These are phyloP conservation scores for Globisporangium okanoganense DNA, from an alignment of 352 stramenopile species.

Conservation along the genomic window DNA sequence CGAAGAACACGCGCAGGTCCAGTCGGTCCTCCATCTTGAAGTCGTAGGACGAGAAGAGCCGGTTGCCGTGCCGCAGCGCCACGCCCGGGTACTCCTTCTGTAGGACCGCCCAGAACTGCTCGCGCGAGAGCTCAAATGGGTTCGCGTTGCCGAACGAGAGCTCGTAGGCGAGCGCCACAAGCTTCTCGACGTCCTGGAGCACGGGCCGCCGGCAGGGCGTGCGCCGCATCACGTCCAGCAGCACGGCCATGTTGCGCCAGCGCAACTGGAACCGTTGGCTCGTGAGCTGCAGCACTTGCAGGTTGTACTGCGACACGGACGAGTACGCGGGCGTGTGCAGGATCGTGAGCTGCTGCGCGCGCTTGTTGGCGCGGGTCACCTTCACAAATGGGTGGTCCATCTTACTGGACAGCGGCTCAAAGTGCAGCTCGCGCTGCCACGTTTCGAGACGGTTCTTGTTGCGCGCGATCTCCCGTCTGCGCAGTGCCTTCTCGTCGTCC, in stretches of 20 bases:
- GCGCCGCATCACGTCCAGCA: conserved; percentile 53
- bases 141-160: conserved; percentile 38
- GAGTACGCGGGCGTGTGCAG: conserved; percentile 49
- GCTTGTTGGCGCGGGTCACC: conserved; percentile 23
- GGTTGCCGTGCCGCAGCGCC: conserved; percentile 40
- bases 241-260: conserved; percentile 36
- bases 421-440: conserved; percentile 42
- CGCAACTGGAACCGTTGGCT: conserved; percentile 38
- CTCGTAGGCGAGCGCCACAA: conserved; percentile 45
- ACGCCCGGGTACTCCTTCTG: conserved; percentile 45
- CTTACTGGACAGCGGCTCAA: conserved; percentile 39
- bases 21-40: conserved; percentile 37
- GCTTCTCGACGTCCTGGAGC: conserved; percentile 65
- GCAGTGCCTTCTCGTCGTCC: conserved; percentile 29
- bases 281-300: conserved; percentile 29
- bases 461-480: conserved; percentile 25
- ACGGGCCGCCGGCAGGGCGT: conserved; percentile 55
- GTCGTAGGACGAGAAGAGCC: conserved; percentile 64
- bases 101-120: conserved; percentile 49
- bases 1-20: conserved; percentile 53
- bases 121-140: conserved; percentile 27
- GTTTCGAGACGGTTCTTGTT: conserved; percentile 32
- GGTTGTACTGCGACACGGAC: conserved; percentile 26
- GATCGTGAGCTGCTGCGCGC: conserved; percentile 41
- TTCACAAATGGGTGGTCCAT: conserved; percentile 42